Base-by-base conservation (phyloP, 2,329 filamentous ascomycete species). In the Diaporthe velutina region DNA sequence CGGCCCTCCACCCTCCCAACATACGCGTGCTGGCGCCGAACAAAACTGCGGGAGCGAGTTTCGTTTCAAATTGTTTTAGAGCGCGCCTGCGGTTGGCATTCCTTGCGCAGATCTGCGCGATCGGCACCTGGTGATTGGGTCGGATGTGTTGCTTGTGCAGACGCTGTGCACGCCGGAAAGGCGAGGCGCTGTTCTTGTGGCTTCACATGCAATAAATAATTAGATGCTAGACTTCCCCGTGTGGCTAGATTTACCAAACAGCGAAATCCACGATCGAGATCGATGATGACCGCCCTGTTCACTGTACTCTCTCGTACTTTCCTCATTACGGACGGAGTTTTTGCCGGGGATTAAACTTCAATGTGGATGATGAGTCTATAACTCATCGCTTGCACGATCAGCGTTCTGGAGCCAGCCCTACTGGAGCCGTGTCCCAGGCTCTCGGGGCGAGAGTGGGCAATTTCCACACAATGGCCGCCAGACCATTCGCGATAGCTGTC, bases 51-150 rank as follows among this genome's bases (percentile, higher is more conserved):
- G 33, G 45, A 68, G 25, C 9, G 64, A 7, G 40, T 19, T n/a
- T 54, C 48, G 64, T 68, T 68, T 68, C 64, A 54, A 68, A 28
- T 19, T 54, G 64, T 68, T 40, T 68, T 68, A 54, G 48, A 33
- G 45, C 60, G 58, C 48, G 48, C 48, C 30, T 66, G 40, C 33
- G 60, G 40, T 33, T 66, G n/a, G 45, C 64, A 54, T 54, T 40
- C 64, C 64, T 68, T 38, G 64, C 48, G 64, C 64, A 28, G 38
- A 68, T 68, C 45, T 68, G 48, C 48, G 48, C 64, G 64, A 68
- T 68, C 64, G 48, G 64, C 64, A 54, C 30, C 45, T 38, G 60
- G 64, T 67, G 61, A 67, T 67, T 67, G 45, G 61, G 61, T 38
- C 61, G 61, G 45, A 8, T 67, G 19, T 67, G n/a, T 52, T 58